Evolutionary conservation across 2,329 filamentous ascomycete genomes (phyloP).

Genomic region (Hymenoscyphus occultus): DNA sequence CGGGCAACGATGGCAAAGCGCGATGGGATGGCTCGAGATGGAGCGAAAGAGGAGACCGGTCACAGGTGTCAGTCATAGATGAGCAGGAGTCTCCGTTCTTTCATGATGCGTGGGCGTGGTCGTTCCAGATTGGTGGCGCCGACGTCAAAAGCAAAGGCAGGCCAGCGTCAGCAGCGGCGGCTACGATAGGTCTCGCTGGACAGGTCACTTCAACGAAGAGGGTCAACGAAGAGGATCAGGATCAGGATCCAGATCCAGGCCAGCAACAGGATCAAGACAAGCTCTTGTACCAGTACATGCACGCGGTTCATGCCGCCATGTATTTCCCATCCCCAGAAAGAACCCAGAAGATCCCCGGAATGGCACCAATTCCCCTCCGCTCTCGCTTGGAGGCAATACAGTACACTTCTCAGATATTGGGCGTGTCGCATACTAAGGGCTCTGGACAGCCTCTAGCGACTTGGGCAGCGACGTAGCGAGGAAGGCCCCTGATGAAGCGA

Average conservation of each 20-base stretch:
- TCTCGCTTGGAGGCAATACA: neutral
- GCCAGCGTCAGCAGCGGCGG: slow-evolving; percentile 2
- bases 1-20: neutral
- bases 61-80: neutral
- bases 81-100: neutral
- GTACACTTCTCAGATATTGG: neutral
- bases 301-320: neutral
- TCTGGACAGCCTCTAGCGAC: neutral
- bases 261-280: neutral
- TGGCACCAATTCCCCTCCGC: neutral
- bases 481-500: slow-evolving; percentile 2
- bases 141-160: neutral
- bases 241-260: neutral
- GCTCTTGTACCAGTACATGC: neutral
- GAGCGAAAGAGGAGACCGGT: neutral
- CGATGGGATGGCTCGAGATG: neutral
- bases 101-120: neutral
- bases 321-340: neutral
- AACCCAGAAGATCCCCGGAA: neutral
- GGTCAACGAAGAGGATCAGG: neutral
- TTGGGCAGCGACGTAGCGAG: neutral
- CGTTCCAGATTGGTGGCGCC: neutral
- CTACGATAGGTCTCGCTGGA: neutral
- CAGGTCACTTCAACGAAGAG: neutral
- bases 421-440: neutral